A percentile compares a stretch with the other conserved stretches of the same genome.
These are phyloP conservation scores for Santalum album DNA, from an alignment of 164 flowering plant species.

Conservation along the genomic window DNA sequence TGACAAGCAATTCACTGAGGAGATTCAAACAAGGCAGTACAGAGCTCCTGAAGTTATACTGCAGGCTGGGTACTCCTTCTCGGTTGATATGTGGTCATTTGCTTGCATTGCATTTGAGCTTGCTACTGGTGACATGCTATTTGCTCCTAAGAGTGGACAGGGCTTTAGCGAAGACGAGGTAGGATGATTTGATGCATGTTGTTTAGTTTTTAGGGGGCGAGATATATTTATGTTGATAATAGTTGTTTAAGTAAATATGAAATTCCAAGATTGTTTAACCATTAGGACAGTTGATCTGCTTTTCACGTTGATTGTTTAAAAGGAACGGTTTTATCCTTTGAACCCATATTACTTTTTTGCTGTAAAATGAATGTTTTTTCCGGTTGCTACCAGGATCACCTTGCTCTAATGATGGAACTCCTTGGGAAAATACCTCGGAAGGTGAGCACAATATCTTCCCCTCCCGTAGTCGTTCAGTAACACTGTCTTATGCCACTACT, in stretches of 20 bases:
- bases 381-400: constrained; percentile 71
- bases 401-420: constrained; percentile 95
- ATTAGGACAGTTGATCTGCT: too few relatives aligned
- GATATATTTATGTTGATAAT: too few relatives aligned
- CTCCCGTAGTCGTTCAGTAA: neutral
- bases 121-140: constrained; percentile 94
- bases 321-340: too few relatives aligned
- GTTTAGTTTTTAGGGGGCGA: neutral
- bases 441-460: constrained; percentile 33
- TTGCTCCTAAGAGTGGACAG: constrained; percentile 72
- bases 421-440: constrained; percentile 93
- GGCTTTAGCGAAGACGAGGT: constrained; percentile 90
- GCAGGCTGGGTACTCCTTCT: constrained; percentile 59
- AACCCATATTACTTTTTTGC: too few relatives aligned
- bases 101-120: constrained; percentile 92
- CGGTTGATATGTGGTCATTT: constrained; percentile 97
- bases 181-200: constrained; percentile 10
- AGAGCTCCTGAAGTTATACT: constrained; percentile 94
- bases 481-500: constrained; percentile 5
- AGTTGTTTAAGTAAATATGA: too few relatives aligned
- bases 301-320: too few relatives aligned
- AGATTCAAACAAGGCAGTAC: constrained; percentile 91
- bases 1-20: constrained; percentile 61
- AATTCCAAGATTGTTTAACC: neutral
- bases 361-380: too few relatives aligned